Evolutionary conservation across 495 filamentous ascomycete genomes (phyloP).

Genomic region (Aspergillus homomorphus): DNA sequence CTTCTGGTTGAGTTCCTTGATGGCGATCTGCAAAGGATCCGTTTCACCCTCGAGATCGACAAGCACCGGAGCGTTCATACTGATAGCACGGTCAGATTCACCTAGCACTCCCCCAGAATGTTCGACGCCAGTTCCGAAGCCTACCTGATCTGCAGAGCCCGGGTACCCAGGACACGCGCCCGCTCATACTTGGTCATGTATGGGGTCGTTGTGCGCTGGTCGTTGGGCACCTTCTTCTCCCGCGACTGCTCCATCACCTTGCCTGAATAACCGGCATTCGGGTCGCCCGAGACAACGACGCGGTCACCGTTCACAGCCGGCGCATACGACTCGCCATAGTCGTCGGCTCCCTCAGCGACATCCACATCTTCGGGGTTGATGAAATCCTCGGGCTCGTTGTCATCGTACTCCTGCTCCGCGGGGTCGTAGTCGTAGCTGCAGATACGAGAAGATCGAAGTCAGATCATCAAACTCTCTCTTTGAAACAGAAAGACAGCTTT

Average conservation of each 20-base stretch:
- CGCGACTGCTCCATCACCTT: slow-evolving; percentile 61
- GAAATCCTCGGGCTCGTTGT: slow-evolving; percentile 59
- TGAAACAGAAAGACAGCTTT: slow-evolving; percentile 1
- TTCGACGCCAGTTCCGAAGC: slow-evolving; percentile 22
- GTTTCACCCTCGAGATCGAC: slow-evolving; percentile 97
- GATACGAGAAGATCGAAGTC: slow-evolving; percentile 13
- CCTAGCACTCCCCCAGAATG: not conserved
- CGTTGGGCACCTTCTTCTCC: slow-evolving; percentile 86
- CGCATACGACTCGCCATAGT: slow-evolving; percentile 50
- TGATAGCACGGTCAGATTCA: slow-evolving; percentile 31
- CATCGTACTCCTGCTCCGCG: slow-evolving; percentile 61
- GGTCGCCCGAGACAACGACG: slow-evolving; percentile 71
- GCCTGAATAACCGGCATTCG: slow-evolving; percentile 57
- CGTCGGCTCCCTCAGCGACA: slow-evolving; percentile 43
- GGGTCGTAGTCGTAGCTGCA: slow-evolving; percentile 53
- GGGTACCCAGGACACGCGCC: slow-evolving; percentile 86
- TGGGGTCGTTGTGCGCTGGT: slow-evolving; percentile 86
- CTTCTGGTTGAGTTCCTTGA: slow-evolving; percentile 96
- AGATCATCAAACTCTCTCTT: slow-evolving; percentile 14
- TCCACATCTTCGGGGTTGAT: slow-evolving; percentile 46
- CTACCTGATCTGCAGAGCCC: slow-evolving; percentile 94
- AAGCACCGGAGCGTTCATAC: slow-evolving; percentile 96
- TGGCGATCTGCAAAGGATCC: slow-evolving; percentile 93
- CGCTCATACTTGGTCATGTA: slow-evolving; percentile 99
- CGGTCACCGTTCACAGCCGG: slow-evolving; percentile 49